Percentiles rank a stretch among this genome's conserved stretches.
phyloP scores from a whole-genome alignment of 257 asterid genomes.

The Plantago ovata region DNA sequence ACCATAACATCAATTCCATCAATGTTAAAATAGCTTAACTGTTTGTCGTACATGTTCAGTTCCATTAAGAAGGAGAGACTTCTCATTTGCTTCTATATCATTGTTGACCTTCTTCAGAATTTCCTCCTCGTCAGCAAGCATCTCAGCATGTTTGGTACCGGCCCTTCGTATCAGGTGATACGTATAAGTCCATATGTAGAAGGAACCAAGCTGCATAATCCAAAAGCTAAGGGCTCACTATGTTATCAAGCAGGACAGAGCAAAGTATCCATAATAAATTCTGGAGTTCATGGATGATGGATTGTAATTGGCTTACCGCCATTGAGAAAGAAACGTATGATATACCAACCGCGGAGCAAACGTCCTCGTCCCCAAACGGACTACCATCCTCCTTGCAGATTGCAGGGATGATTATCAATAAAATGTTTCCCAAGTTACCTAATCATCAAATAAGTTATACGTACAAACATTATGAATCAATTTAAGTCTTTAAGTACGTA shows the following conservation, averaged over 20 bases:
- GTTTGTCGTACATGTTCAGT: too few relatives aligned
- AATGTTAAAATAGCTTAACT: too few relatives aligned
- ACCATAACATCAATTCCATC: too few relatives aligned
- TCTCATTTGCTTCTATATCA: slow-evolving; percentile 53
- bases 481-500: too few relatives aligned
- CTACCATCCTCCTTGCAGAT: slow-evolving; percentile 62
- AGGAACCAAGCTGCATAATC: too few relatives aligned
- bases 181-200: slow-evolving; percentile 76
- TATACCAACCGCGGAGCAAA: slow-evolving; percentile 54
- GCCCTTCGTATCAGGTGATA: slow-evolving; percentile 61
- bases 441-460: slow-evolving; percentile 73
- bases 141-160: slow-evolving; percentile 29
- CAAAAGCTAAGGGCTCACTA: slow-evolving; percentile 9
- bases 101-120: slow-evolving; percentile 39
- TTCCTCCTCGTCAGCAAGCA: slow-evolving; percentile 26
- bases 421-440: too few relatives aligned
- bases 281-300: neutral
- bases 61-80: slow-evolving; percentile 40
- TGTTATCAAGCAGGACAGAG: neutral
- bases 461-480: neutral
- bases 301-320: too few relatives aligned
- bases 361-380: slow-evolving; percentile 67
- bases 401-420: slow-evolving; percentile 72
- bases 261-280: neutral
- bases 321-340: too few relatives aligned